Conservation (phyloP, 1,284 basidiomycete genomes). For the Neotropicomus parvogracilis region DNA sequence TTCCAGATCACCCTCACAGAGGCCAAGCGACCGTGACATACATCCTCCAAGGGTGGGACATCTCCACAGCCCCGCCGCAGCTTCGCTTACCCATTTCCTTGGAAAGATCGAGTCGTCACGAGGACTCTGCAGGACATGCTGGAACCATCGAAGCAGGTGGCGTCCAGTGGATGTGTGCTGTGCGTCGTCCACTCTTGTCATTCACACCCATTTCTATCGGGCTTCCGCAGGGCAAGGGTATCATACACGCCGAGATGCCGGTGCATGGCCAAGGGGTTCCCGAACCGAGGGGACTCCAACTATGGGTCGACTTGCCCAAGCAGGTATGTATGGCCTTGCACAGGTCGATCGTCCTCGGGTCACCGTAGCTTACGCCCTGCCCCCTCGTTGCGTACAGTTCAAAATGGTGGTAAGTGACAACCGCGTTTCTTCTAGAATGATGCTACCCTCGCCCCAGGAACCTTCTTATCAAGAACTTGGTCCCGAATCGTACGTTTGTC, state of each 20-base stretch:
- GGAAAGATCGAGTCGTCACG: slow-evolving; percentile 68
- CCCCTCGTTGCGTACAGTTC: slow-evolving; percentile 40
- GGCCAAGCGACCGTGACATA: slow-evolving; percentile 89
- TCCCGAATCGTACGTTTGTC: slow-evolving; percentile 47
- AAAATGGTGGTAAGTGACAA: slow-evolving; percentile 71
- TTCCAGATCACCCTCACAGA: slow-evolving; percentile 86
- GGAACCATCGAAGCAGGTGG: slow-evolving; percentile 82
- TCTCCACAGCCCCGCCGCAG: not conserved
- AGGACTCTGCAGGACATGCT: slow-evolving; percentile 89
- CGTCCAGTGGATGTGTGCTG: slow-evolving; percentile 95
- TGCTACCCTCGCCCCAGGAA: slow-evolving; percentile 42
- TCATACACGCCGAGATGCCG: slow-evolving; percentile 91
- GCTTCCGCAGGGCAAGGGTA: slow-evolving; percentile 42
- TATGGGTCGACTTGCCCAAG: slow-evolving; percentile 93
- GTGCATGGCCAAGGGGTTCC: slow-evolving; percentile 65
- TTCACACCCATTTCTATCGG: not conserved
- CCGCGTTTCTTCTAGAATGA: not conserved
- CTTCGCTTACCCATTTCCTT: not conserved
- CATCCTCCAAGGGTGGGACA: slow-evolving; percentile 73
- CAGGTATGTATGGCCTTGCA: slow-evolving; percentile 43
- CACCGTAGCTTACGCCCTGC: slow-evolving; percentile 20
- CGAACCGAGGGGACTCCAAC: slow-evolving; percentile 78
- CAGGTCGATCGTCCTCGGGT: not conserved
- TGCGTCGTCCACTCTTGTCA: slow-evolving; percentile 32
- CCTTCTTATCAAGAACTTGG: slow-evolving; percentile 76